Percentiles rank a stretch among this genome's conserved stretches.
Conservation (phyloP, 805 yeast genomes). For the Cyberlindnera saturnus region DNA sequence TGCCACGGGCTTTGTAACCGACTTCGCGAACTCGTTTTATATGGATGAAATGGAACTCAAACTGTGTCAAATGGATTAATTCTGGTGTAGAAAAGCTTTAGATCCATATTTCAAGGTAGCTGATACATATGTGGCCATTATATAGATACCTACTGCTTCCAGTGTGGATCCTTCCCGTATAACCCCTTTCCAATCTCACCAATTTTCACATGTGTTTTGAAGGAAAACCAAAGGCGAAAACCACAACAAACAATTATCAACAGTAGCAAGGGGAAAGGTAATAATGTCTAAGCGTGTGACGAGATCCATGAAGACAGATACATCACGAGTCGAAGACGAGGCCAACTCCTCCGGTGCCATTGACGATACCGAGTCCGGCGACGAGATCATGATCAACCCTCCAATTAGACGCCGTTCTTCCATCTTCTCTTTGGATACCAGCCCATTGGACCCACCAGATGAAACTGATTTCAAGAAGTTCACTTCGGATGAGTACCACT, state of each 20-base stretch:
- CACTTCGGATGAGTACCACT: conserved; percentile 77
- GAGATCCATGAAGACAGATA: conserved; percentile 11
- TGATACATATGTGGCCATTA: no score
- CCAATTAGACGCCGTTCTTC: conserved; percentile 42
- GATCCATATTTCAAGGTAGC: no score
- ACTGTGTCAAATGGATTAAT: no score
- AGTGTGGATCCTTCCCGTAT: no score
- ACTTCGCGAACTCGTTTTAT: no score
- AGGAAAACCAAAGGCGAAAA: no score
- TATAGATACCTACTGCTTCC: no score
- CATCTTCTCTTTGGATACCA: conserved; percentile 35
- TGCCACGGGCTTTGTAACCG: no score
- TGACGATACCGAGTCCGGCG: conserved; percentile 18
- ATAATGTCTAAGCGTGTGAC: conserved; percentile 17
- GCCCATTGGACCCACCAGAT: conserved; percentile 70
- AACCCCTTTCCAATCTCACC: no score
- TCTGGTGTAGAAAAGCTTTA: no score
- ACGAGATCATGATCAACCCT: conserved; percentile 12
- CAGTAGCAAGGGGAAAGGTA: conserved; percentile 1
- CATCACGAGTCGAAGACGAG: conserved; percentile 2
- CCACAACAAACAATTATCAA: neutral
- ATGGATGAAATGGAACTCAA: no score
- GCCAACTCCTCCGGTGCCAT: conserved; percentile 9
- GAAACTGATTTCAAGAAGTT: conserved; percentile 72
- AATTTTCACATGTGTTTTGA: no score